Base-by-base conservation (phyloP, 2,329 filamentous ascomycete species). In the Penicillium freii region DNA sequence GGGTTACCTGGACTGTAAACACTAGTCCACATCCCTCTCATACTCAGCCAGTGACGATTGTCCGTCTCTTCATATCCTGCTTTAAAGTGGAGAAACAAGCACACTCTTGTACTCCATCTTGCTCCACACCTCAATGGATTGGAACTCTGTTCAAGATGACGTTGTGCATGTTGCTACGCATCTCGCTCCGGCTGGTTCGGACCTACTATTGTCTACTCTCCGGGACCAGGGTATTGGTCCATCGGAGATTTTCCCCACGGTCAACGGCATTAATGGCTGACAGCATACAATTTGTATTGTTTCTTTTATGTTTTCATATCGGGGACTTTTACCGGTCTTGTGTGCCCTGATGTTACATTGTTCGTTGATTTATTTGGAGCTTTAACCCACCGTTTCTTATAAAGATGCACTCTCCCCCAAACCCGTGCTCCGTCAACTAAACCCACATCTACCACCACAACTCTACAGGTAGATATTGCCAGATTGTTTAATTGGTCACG, bases 151-250 rank as follows among this genome's bases (percentile, higher is more conserved):
- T 62, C 38, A 48, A 54, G 38, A 66, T 66, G 63, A 66, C 64
- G 64, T 66, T 36, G 55, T 47, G 34, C 17, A 3, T 56, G 23
- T 53, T 42, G 44, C 25, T 44, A 50, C 54, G 62, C 57, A 61
- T 55, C 43, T 54, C 29, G 46, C 39, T 63, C 60, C 62, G 63
- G 52, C 63, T 65, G 63, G 60, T 51, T 60, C 57, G 63, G 62
- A 52, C 33, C 48, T 54, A 31, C 21, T 10, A 36, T 38, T 46
- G 50, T 52, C 44, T 61, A 45, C 53, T 58, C 19, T 62, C 33
- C 42, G 44, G 45, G 50, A 27, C 34, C 29, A 50, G 51, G 45
- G 51, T 31, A 52, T 44, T 47, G 58, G 51, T 54, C 48, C 59
- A 60, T 51, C 23, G 27, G 40, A 38, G 29, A 31, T 42, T 15